phyloP scores from a whole-genome alignment of 106 monocot species.

The Vanilla planifolia region DNA sequence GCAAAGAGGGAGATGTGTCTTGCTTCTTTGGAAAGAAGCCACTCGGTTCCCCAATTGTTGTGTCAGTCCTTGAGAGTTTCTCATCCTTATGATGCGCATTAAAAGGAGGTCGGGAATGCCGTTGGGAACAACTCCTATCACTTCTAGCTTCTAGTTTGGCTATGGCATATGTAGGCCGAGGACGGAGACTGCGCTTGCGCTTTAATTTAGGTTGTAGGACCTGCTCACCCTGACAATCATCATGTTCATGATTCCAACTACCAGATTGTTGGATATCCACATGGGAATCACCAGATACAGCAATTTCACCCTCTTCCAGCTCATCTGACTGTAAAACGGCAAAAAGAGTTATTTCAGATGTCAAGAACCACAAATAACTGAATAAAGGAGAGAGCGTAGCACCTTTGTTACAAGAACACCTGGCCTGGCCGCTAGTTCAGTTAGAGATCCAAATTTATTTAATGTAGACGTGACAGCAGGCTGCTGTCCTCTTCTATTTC shows the following conservation, averaged over 20 bases:
- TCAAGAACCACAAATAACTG: not conserved
- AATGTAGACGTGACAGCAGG: conserved; percentile 60
- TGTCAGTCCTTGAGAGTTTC: conserved; percentile 28
- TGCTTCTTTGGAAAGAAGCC: conserved; percentile 25
- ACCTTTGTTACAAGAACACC: conserved; percentile 30
- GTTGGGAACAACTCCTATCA: conserved; percentile 21
- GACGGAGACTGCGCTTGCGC: conserved; percentile 79
- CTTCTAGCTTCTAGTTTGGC: conserved; percentile 48
- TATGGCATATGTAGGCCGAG: conserved; percentile 39
- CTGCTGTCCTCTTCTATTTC: conserved; percentile 40
- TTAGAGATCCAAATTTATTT: conserved; percentile 88
- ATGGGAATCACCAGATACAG: conserved; percentile 82
- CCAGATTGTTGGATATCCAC: conserved; percentile 69
- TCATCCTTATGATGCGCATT: conserved; percentile 27
- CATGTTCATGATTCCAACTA: conserved; percentile 58
- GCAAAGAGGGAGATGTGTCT: conserved; percentile 16
- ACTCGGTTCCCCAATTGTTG: conserved; percentile 20
- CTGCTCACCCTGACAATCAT: conserved; percentile 80
- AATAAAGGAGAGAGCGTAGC: conserved; percentile 21
- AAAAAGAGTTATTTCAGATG: conserved; percentile 3
- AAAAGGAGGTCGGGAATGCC: conserved; percentile 18
- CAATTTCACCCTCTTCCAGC: conserved; percentile 94
- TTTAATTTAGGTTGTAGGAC: conserved; percentile 75
- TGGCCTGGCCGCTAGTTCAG: conserved; percentile 80
- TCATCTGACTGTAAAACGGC: conserved; percentile 61